Evolutionary conservation across 1,284 basidiomycete species (phyloP), one percentile per base, ranked within the genome.

Genomic region (Rhodotorula sp.): DNA sequence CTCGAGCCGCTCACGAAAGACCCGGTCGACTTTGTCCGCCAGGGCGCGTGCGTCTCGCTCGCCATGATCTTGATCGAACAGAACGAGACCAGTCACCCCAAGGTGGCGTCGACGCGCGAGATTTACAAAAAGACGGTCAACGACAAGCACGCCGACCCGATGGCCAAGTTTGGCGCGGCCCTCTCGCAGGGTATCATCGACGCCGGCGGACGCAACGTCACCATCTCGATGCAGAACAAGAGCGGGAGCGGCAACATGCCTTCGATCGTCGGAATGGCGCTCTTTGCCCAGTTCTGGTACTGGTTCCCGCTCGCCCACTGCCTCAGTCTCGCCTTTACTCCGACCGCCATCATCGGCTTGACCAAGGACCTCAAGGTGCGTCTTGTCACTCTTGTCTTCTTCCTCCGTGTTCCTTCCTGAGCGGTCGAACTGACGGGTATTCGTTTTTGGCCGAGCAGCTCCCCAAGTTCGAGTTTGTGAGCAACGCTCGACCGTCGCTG

Each of bases 251-350:
- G 86, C 76, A 94, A 97, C 81, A 94, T 93, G 77, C 91, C 87
- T 68, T 92, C 94, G 5, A 92, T 97, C 73, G 92, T 97, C 54
- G 95, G 95, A 43, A 94, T 97, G 91, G 89, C 90, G 23, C 83
- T 98, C 79, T 98, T 98, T 84, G 92, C 91, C 79, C 95, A 98
- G 81, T 97, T 97, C 83, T 98, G 95, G 95, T 97, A 97, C 81
- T 98, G 95, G 95, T 98, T 94, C 83, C 95, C 95, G 49, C 84
- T 97, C 43, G 93, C 93, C n/a, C 94, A 97, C 79, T 93, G 91
- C 77, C 90, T 92, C 23, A 91, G 90, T 78, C 84, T 98, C 75
- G 90, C 93, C 2, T 97, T 98, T 82, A 90, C 92, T 73, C 93
- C 95, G 4, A 97, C 95, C 20, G 92, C 91, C 18, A 89, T 97